Conservation (phyloP, 78 protist genomes). For the Dictyostelium purpureum region DNA sequence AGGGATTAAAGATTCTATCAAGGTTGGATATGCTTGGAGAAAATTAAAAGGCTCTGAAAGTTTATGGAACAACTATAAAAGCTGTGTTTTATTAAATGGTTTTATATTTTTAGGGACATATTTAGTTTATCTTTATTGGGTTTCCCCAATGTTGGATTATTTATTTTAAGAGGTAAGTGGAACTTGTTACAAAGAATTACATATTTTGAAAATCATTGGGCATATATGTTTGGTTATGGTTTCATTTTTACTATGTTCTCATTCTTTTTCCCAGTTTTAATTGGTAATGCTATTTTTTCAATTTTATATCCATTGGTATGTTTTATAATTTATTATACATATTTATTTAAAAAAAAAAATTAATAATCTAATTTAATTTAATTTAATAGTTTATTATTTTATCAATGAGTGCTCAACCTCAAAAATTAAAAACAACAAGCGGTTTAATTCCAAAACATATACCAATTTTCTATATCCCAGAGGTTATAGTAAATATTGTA, state of each 20-base stretch:
- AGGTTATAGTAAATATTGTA: constrained; percentile 39
- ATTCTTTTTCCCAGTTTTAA: constrained; percentile 67
- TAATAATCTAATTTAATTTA: not conserved
- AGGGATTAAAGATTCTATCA: constrained; percentile 58
- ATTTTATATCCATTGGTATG: constrained; percentile 69
- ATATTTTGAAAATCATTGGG: constrained; percentile 76
- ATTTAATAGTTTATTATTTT: constrained; percentile 64
- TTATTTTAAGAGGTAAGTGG: constrained; percentile 65
- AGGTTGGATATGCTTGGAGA: not conserved
- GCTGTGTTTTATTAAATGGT: constrained; percentile 55
- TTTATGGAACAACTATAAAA: not conserved
- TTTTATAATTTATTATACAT: too few relatives aligned
- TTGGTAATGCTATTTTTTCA: constrained; percentile 73
- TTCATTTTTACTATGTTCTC: constrained; percentile 49
- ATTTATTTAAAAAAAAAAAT: not conserved
- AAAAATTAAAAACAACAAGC: not conserved
- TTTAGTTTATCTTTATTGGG: constrained; percentile 37
- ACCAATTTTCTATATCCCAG: constrained; percentile 51
- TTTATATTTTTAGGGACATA: constrained; percentile 51
- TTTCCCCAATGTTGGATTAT: constrained; percentile 27
- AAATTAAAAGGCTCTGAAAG: constrained; percentile 16
- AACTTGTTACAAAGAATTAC: constrained; percentile 52
- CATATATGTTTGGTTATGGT: constrained; percentile 81
- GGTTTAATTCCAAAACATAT: constrained; percentile 68
- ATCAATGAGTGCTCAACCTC: constrained; percentile 66